A percentile compares a stretch with the other conserved stretches of the same genome.
These are phyloP conservation scores for Torulaspora gathmanii DNA, from an alignment of 805 yeast species.

Conservation along the genomic window DNA sequence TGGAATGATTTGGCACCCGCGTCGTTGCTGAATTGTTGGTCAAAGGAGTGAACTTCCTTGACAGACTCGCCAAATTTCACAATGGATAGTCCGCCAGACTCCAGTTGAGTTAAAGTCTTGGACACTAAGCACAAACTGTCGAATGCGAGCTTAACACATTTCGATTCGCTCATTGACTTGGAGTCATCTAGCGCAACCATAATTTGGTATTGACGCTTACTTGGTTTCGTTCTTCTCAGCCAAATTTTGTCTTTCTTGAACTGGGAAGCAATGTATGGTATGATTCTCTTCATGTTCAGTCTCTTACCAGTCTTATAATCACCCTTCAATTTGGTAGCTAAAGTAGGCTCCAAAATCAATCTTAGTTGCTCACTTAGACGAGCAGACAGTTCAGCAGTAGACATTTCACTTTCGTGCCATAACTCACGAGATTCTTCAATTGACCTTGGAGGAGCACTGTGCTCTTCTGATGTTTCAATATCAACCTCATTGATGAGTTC, in stretches of 20 bases:
- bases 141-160: slow-evolving; percentile 86
- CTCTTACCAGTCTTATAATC: slow-evolving; percentile 97
- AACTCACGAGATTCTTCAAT: slow-evolving; percentile 65
- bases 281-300: slow-evolving; percentile 93
- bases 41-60: slow-evolving; percentile 83
- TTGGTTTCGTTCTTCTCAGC: slow-evolving; percentile 96
- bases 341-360: slow-evolving; percentile 88
- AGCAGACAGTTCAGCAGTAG: slow-evolving; percentile 84
- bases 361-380: slow-evolving; percentile 89
- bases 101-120: slow-evolving; percentile 87
- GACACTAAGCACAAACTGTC: slow-evolving; percentile 91
- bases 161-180: slow-evolving; percentile 92
- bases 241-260: slow-evolving; percentile 97
- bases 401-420: slow-evolving; percentile 78
- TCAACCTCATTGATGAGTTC: slow-evolving; percentile 35
- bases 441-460: slow-evolving; percentile 43
- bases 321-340: slow-evolving; percentile 91
- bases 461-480: slow-evolving; percentile 29
- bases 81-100: slow-evolving; percentile 87
- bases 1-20: slow-evolving; percentile 81
- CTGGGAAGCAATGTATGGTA: slow-evolving; percentile 95
- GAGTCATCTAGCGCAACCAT: slow-evolving; percentile 98
- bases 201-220: slow-evolving; percentile 93
- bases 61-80: slow-evolving; percentile 86
- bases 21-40: slow-evolving; percentile 74